Percentiles rank a stretch among this genome's conserved stretches.
phyloP scores from a whole-genome alignment of 2,329 filamentous ascomycete species.

The Aureobasidium subglaciale region DNA sequence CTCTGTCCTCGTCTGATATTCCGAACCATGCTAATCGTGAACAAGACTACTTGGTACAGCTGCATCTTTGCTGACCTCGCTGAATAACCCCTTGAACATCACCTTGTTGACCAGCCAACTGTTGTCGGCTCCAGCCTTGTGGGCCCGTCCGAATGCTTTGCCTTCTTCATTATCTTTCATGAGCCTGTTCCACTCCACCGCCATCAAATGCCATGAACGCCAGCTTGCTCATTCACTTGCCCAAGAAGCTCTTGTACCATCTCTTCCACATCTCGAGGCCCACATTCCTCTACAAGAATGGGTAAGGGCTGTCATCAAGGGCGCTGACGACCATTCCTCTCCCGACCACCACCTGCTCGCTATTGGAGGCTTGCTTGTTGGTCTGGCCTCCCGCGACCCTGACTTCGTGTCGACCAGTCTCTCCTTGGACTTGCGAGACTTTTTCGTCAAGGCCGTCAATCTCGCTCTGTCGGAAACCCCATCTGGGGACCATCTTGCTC shows the following conservation, averaged over 20 bases:
- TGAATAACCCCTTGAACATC: constrained; percentile 69
- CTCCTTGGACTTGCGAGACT: constrained; percentile 61
- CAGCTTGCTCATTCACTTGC: constrained; percentile 31
- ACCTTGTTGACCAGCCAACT: constrained; percentile 66
- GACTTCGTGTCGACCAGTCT: constrained; percentile 58
- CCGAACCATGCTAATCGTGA: constrained; percentile 12
- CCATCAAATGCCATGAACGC: constrained; percentile 47
- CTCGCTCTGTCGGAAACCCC: constrained; percentile 59
- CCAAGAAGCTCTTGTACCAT: constrained; percentile 15
- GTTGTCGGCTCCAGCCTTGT: constrained; percentile 64
- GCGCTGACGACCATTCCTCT: constrained; percentile 54
- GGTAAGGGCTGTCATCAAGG: constrained; percentile 51
- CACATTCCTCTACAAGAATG: constrained; percentile 44
- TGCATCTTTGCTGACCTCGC: constrained; percentile 58
- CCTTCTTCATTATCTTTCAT: constrained; percentile 59
- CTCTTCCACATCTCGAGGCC: constrained; percentile 25
- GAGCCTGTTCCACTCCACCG: constrained; percentile 65
- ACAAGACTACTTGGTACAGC: constrained; percentile 55
- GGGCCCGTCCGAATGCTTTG: constrained; percentile 55
- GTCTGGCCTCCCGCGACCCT: constrained; percentile 59
- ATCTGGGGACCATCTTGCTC: constrained; percentile 43
- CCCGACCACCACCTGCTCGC: constrained; percentile 82
- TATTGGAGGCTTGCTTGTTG: constrained; percentile 69
- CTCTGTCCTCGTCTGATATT: too few relatives aligned
- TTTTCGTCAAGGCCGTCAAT: constrained; percentile 68